Base-by-base conservation (phyloP, 306 rosid genomes). In the Vigna hirtella region DNA sequence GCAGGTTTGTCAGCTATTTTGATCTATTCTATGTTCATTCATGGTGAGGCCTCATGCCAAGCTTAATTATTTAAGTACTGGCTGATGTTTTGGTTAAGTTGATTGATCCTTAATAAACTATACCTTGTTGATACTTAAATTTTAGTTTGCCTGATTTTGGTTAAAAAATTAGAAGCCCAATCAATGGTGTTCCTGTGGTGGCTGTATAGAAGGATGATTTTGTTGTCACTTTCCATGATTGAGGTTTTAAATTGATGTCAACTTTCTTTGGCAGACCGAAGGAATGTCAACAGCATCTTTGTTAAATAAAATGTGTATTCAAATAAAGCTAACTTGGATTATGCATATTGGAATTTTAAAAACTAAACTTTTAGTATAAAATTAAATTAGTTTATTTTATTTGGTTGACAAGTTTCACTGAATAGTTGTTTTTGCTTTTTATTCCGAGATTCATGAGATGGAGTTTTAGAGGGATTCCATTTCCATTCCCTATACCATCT, bases 1-100 rank as follows among this genome's bases (percentile, higher is more conserved):
- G 82, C 99, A 96, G 99, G 99, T 96, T 84, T 67, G 96, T 76
- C 76, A 68, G 70, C 79, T 52, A 56, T 17, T 74, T 59, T 64
- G 17, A 32, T 73, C 20, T 64, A 13, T 68, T 70, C 16, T 70
- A 18, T 36, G 66, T 48, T 72, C 26, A 34, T 64, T 7, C 22
- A 32, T 32, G 75, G 50, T 48, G 65, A 49, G 56, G 56, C 66
- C 32, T 15, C 40, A 26, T 56, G 70, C 51, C 43, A 45, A 30
- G 50, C 32, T 61, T 58, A 15, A 22, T 53, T 70, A 70, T 77
- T 71, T 9, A 34, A 71, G 55, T 59, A 7, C 66, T 42, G 36
- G 57, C 28, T 51, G 59, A 30, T 50, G 13, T 15, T 75, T 45
- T 18, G 1, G 43, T 15, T 77, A 38, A 49, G 77, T 48, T 79